Evolutionary conservation across 306 rosid genomes (phyloP).

Genomic region (Quercus robur): DNA sequence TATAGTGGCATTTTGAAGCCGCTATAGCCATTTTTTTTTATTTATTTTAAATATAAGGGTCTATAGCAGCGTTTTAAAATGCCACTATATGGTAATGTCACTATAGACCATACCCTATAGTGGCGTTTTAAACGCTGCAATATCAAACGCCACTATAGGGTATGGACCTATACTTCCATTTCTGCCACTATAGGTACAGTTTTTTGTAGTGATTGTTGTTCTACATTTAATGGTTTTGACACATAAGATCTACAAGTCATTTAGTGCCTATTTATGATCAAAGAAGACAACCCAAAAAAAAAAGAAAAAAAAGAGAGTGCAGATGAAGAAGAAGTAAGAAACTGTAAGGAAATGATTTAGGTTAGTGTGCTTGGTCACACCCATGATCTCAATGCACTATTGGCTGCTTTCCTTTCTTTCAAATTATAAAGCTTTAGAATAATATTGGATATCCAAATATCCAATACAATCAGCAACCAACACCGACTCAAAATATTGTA

Average conservation of each 20-base stretch:
- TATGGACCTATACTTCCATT: too few species aligned
- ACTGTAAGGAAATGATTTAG: neutral
- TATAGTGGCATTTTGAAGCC: too few species aligned
- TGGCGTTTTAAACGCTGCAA: too few species aligned
- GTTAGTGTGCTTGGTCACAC: conserved; percentile 29
- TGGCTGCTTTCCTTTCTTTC: conserved; percentile 13
- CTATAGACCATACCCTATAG: too few species aligned
- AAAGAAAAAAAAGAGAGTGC: neutral
- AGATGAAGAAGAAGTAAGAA: neutral
- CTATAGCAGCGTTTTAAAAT: too few species aligned
- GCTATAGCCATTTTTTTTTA: too few species aligned
- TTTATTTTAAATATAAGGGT: too few species aligned
- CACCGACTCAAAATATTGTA: too few species aligned
- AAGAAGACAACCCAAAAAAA: neutral
- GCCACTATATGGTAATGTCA: too few species aligned
- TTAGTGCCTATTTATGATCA: neutral
- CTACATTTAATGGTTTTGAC: neutral
- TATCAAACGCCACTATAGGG: too few species aligned
- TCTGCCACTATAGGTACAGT: too few species aligned
- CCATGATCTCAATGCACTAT: conserved; percentile 15
- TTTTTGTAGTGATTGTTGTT: too few species aligned
- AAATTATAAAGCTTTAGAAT: neutral
- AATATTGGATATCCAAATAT: neutral
- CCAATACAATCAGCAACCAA: conserved; percentile 15
- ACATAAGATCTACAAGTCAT: neutral